Percentiles rank a stretch among this genome's conserved stretches.
Conservation (phyloP, 2,329 filamentous ascomycete genomes). For the Trichoderma afroharzianum region DNA sequence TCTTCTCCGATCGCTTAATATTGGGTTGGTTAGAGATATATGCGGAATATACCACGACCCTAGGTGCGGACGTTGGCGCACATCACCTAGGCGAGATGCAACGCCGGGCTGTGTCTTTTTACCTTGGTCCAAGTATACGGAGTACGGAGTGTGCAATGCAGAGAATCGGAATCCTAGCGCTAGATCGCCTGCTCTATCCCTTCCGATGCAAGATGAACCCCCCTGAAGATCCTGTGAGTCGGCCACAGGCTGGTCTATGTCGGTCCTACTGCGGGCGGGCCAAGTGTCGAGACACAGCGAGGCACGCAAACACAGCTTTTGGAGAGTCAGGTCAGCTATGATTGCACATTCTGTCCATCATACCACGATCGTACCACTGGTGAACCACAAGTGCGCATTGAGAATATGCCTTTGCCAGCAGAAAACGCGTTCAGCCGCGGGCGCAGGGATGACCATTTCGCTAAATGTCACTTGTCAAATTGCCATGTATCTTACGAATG, state of each 20-base stretch:
- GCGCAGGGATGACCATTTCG: neutral
- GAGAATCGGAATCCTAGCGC: constrained; percentile 2
- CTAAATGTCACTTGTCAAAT: neutral
- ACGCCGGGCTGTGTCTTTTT: neutral
- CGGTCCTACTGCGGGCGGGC: constrained; percentile 12
- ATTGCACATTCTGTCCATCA: neutral
- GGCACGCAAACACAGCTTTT: neutral
- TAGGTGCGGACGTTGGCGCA: neutral
- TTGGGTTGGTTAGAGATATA: constrained; percentile 3
- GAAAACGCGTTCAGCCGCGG: neutral
- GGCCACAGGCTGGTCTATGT: neutral
- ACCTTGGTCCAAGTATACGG: neutral
- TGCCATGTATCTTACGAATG: neutral
- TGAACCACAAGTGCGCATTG: neutral
- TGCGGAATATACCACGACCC: neutral
- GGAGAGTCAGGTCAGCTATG: neutral
- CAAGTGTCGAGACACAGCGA: neutral
- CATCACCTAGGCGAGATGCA: neutral
- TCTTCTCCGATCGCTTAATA: constrained; percentile 11
- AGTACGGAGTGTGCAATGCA: neutral
- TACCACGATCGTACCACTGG: neutral
- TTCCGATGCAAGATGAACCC: constrained; percentile 6
- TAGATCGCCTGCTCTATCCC: constrained; percentile 4
- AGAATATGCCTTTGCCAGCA: neutral
- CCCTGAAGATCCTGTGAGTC: constrained; percentile 8